These are phyloP conservation scores for Podospora anserina DNA, from an alignment of 495 filamentous ascomycete genomes.

Conservation along the genomic window DNA sequence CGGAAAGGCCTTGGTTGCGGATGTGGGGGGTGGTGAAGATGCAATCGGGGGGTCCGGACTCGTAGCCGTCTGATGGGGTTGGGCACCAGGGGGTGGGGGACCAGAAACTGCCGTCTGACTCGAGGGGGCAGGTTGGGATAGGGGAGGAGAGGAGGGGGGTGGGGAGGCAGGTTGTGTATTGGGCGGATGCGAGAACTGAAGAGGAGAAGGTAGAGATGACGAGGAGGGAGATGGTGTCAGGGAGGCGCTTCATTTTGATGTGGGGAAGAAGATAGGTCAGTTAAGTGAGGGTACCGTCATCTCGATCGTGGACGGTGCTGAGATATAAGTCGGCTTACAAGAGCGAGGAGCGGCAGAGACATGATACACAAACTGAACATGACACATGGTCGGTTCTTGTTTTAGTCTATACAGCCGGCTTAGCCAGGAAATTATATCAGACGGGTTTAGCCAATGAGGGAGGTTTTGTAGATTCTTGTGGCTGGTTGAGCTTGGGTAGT, in stretches of 20 bases:
- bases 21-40: constrained; percentile 12
- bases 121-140: neutral
- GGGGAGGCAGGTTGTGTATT: neutral
- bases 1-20: constrained; percentile 14
- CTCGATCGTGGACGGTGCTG: neutral
- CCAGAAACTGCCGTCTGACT: neutral
- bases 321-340: neutral
- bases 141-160: neutral
- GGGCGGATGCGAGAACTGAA: neutral
- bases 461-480: neutral
- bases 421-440: neutral
- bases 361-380: neutral
- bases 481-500: neutral
- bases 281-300: no score
- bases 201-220: neutral
- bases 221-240: neutral
- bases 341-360: neutral
- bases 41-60: constrained; percentile 11
- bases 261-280: neutral
- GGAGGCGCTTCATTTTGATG: neutral
- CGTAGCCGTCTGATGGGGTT: neutral
- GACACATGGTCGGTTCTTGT: neutral
- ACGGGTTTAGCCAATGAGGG: neutral
- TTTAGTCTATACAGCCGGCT: neutral
- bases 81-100: neutral